These are phyloP conservation scores for Aspergillus calidoustus DNA, from an alignment of 2,329 filamentous ascomycete species.

Conservation along the genomic window DNA sequence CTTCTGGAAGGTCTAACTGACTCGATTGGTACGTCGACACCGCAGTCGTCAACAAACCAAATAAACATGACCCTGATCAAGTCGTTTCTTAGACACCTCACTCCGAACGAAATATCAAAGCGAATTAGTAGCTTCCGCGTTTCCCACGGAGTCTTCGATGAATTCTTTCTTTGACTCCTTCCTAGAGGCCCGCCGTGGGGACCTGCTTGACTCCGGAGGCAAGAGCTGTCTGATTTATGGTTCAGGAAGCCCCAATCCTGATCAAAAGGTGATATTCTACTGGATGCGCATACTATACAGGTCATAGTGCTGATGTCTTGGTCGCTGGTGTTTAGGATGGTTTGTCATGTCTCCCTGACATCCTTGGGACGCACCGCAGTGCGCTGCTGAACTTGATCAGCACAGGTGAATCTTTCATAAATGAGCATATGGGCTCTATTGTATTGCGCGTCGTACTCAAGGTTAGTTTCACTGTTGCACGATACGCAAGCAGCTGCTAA, in stretches of 20 bases:
- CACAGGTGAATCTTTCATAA: constrained; percentile 34
- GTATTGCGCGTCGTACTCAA: constrained; percentile 38
- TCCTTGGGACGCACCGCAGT: constrained; percentile 25
- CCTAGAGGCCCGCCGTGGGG: not conserved
- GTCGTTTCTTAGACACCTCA: constrained; percentile 12
- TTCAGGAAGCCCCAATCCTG: not conserved
- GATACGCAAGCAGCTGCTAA: constrained; percentile 20
- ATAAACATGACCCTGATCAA: not conserved
- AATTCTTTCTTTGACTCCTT: constrained; percentile 11
- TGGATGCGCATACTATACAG: not conserved
- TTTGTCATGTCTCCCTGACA: constrained; percentile 27
- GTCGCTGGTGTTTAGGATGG: constrained; percentile 20
- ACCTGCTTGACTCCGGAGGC: not conserved
- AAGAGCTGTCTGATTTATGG: constrained; percentile 18
- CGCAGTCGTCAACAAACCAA: not conserved
- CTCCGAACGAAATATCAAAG: constrained; percentile 17
- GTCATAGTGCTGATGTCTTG: not conserved
- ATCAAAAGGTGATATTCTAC: constrained; percentile 10
- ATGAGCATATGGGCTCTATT: constrained; percentile 30
- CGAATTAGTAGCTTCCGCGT: constrained; percentile 5
- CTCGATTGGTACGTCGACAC: constrained; percentile 59
- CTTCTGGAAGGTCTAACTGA: constrained; percentile 62
- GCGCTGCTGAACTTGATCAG: constrained; percentile 44
- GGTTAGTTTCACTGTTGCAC: constrained; percentile 30
- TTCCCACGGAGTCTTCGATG: constrained; percentile 7